phyloP scores from a whole-genome alignment of 1,139 yeast species.

The Lodderomyces oxycetoniae region DNA sequence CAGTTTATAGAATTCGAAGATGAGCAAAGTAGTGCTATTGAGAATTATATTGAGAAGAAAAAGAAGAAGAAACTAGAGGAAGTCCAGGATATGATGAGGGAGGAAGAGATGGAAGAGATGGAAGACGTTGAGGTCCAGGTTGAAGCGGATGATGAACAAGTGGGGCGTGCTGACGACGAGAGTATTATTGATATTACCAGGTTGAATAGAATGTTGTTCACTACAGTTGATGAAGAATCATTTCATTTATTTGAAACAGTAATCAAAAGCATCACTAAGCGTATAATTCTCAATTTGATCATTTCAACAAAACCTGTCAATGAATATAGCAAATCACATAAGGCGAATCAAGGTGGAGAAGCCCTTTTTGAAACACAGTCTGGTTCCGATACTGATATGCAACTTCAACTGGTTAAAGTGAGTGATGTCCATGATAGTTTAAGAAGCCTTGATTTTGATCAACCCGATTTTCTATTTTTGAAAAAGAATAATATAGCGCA shows the following conservation, averaged over 20 bases:
- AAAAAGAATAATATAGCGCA: no score
- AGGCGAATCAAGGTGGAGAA: no score
- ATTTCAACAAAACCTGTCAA: conserved; percentile 1
- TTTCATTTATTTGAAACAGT: conserved; percentile 1
- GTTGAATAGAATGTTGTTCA: neutral
- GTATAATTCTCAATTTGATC: conserved; percentile 2
- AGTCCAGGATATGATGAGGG: neutral
- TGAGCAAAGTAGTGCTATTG: conserved; percentile 29
- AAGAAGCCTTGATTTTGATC: no score
- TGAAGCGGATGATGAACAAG: neutral
- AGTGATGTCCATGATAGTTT: no score
- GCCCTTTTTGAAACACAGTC: no score
- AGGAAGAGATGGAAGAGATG: conserved; percentile 1
- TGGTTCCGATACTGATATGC: no score
- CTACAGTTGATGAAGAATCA: neutral
- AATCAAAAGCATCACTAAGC: conserved; percentile 2
- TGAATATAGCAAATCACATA: no score
- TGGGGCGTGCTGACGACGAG: neutral
- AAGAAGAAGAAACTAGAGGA: conserved; percentile 1
- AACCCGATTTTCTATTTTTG: no score
- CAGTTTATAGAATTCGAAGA: conserved; percentile 47
- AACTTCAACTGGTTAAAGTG: no score
- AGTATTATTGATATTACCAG: neutral
- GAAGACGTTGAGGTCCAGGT: neutral
- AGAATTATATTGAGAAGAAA: conserved; percentile 8